A percentile compares a stretch with the other conserved stretches of the same genome.
Conservation (phyloP, 2,329 filamentous ascomycete genomes). For the Fusarium buxicola region DNA sequence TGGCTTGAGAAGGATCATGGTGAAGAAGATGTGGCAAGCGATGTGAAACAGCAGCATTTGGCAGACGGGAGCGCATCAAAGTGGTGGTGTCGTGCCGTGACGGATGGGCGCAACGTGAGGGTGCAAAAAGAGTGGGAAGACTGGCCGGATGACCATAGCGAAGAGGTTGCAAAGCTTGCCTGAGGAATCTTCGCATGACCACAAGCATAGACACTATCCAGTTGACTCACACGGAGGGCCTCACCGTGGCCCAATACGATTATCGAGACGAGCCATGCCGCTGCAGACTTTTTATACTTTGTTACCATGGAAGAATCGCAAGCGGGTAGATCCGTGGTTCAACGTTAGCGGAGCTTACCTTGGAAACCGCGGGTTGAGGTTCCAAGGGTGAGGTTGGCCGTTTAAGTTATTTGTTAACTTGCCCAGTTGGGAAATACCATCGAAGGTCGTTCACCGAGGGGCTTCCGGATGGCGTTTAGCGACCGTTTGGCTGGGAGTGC, state of each 20-base stretch:
- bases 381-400: conserved; percentile 6
- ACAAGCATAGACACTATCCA: conserved; percentile 8
- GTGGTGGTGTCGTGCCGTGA: conserved; percentile 32
- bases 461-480: conserved; percentile 28
- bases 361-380: not conserved
- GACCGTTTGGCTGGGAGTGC: conserved; percentile 25
- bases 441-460: conserved; percentile 22
- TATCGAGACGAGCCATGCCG: conserved; percentile 21
- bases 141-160: conserved; percentile 34
- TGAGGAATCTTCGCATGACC: conserved; percentile 35
- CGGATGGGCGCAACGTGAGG: conserved; percentile 19
- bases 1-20: conserved; percentile 13
- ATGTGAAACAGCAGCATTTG: conserved; percentile 21
- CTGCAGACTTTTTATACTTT: not conserved
- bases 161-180: conserved; percentile 32
- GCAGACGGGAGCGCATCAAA: conserved; percentile 28
- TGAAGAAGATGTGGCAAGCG: too few species aligned
- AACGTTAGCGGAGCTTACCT: conserved; percentile 21
- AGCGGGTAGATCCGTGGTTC: conserved; percentile 40
- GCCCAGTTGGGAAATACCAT: conserved; percentile 33
- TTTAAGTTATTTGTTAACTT: too few species aligned
- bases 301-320: conserved; percentile 6
- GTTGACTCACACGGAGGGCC: conserved; percentile 38
- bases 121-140: conserved; percentile 24
- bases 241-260: conserved; percentile 27